Conservation (phyloP, 108 stramenopile genomes). For the Fragilaria radians region DNA sequence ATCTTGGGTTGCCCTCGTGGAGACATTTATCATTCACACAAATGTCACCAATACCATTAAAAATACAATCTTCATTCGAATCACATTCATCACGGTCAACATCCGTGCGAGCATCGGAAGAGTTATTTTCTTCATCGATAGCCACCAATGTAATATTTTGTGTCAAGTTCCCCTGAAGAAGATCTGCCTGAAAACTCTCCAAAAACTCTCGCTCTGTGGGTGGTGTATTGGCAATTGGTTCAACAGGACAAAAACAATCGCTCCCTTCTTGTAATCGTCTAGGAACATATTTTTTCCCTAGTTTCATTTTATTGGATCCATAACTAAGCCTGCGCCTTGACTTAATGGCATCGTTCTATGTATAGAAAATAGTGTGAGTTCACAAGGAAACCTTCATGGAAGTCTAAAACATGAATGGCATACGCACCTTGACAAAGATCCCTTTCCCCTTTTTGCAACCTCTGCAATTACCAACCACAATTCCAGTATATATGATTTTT, state of each 20-base stretch:
- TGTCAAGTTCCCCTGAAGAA: background rate
- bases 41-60: background rate
- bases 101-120: background rate
- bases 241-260: background rate
- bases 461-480: background rate
- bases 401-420: background rate
- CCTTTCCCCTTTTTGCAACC: background rate
- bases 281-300: background rate
- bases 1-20: constrained; percentile 7
- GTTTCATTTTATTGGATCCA: background rate
- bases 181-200: background rate
- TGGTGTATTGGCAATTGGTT: background rate
- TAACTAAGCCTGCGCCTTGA: background rate
- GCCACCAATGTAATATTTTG: background rate
- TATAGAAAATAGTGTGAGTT: background rate
- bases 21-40: background rate
- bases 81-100: background rate
- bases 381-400: background rate
- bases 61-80: background rate
- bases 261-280: background rate
- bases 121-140: background rate
- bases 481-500: background rate
- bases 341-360: background rate
- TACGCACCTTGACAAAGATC: background rate
- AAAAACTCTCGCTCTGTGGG: background rate